Evolutionary conservation across 305 asterid genomes (phyloP), one percentile per base, ranked within the genome.

Genomic region (Rubia tinctorum): DNA sequence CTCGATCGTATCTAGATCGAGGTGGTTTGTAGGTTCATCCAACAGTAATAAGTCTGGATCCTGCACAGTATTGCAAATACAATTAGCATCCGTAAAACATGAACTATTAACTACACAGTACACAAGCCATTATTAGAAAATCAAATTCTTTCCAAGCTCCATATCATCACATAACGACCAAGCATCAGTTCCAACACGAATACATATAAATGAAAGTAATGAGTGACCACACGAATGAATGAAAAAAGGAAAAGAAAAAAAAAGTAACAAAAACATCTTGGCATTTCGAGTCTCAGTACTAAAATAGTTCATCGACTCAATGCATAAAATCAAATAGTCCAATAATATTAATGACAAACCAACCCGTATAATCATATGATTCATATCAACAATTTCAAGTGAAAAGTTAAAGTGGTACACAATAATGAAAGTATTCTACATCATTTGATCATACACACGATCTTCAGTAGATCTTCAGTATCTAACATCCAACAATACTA

Each of bases 11-110:
- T 95, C 99, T 78, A 95, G 99, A 82, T 95, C 99, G 75, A 95
- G 96, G 82, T 95, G 99, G 80, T 95, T 95, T 65, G 98, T 95
- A 2, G 99, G 99, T 81, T 95, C 98, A 88, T 95, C 99, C 80
- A 95, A 75, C 68, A 95, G 96, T 80, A 95, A 78, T 79, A 92
- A 76, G 86, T 90, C 98, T 18, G 90, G 97, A 81, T 92, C 98
- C 98, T 95, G 86, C 76, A 84, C 76, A 79, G 37, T 56, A 30
- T 22, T 70, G 56, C 39, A 67, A 14, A 40, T 44, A 44, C 40
- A 72, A 11, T 64, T 74, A 65, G 72, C 73, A 74, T 64, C 47
- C 11, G 45, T 42, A 30, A 30, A 17, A 12, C 3, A 73, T 25
- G 25, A 40, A 43, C 27, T 2, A 3, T 23, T 43, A 9, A 15